phyloP scores from a whole-genome alignment of 169 alveolate species.

The Eimeria brunetti region DNA sequence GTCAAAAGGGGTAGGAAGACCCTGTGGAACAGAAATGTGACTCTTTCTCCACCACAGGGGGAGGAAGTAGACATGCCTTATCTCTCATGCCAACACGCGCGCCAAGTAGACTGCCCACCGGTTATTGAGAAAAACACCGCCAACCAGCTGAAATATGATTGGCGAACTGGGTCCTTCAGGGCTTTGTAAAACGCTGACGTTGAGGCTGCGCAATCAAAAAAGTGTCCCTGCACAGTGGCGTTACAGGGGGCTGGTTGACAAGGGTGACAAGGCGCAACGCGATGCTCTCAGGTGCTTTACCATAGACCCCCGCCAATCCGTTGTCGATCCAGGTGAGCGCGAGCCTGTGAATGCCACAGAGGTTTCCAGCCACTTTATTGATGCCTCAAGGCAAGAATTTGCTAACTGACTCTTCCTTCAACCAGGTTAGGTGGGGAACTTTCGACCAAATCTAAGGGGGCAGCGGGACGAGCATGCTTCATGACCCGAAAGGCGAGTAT shows the following conservation, averaged over 20 bases:
- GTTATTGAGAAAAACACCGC: background rate
- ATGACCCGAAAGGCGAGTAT: background rate
- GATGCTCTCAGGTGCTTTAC: slow-evolving; percentile 54
- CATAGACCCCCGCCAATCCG: slow-evolving; percentile 46
- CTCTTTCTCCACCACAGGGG: background rate
- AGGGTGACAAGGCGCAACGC: slow-evolving; percentile 83
- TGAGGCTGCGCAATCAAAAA: slow-evolving; percentile 90
- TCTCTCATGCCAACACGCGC: background rate
- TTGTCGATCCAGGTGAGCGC: slow-evolving; percentile 49
- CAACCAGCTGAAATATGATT: background rate
- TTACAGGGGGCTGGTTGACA: slow-evolving; percentile 87
- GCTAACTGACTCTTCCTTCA: background rate
- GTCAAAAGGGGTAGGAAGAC: slow-evolving; percentile 82
- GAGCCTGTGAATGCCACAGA: background rate
- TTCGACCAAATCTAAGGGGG: background rate
- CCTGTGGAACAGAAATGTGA: background rate
- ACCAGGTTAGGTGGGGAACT: background rate
- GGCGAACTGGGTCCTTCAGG: slow-evolving; percentile 87
- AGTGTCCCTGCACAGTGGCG: slow-evolving; percentile 95
- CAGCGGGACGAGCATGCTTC: background rate
- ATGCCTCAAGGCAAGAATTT: background rate
- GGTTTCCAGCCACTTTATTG: background rate
- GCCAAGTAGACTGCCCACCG: background rate
- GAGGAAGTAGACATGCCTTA: no score
- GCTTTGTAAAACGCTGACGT: slow-evolving; percentile 84